phyloP scores from a whole-genome alignment of 2,329 filamentous ascomycete species.

The Fusarium penzigii region DNA sequence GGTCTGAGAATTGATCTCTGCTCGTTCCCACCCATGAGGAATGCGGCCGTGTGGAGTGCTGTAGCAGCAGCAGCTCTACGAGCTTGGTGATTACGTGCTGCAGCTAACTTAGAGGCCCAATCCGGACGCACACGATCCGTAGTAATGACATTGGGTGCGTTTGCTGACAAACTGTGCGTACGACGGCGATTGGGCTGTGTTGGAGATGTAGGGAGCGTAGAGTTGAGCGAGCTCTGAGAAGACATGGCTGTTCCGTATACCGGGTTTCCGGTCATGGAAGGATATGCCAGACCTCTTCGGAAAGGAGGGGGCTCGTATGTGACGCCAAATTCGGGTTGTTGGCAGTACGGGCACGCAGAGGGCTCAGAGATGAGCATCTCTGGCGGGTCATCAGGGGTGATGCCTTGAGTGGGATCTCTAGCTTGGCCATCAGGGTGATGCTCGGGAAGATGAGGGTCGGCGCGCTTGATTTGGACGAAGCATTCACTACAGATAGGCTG shows the following conservation, averaged over 20 bases:
- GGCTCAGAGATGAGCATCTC: constrained; percentile 85
- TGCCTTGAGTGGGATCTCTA: constrained; percentile 37
- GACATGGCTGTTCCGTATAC: constrained; percentile 72
- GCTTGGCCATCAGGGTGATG: constrained; percentile 58
- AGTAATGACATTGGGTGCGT: constrained; percentile 81
- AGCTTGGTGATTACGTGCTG: constrained; percentile 81
- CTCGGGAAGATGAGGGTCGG: constrained; percentile 87
- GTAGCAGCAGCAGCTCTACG: constrained; percentile 90
- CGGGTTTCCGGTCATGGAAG: constrained; percentile 43
- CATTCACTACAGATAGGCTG: constrained; percentile 98
- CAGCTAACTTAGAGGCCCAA: constrained; percentile 86
- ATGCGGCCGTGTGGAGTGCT: constrained; percentile 90
- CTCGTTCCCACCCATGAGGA: constrained; percentile 72
- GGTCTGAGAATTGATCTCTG: constrained; percentile 48
- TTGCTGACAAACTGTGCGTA: constrained; percentile 72
- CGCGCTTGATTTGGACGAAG: constrained; percentile 96
- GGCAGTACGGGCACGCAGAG: constrained; percentile 91
- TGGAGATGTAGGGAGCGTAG: constrained; percentile 46
- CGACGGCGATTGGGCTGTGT: constrained; percentile 44
- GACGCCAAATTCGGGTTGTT: constrained; percentile 93
- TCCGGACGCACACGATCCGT: constrained; percentile 92
- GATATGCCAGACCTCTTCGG: constrained; percentile 76
- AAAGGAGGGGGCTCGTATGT: constrained; percentile 90
- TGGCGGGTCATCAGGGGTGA: constrained; percentile 50
- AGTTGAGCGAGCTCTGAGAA: constrained; percentile 78